phyloP scores from a whole-genome alignment of 306 rosid genomes.

The Delonix regia region DNA sequence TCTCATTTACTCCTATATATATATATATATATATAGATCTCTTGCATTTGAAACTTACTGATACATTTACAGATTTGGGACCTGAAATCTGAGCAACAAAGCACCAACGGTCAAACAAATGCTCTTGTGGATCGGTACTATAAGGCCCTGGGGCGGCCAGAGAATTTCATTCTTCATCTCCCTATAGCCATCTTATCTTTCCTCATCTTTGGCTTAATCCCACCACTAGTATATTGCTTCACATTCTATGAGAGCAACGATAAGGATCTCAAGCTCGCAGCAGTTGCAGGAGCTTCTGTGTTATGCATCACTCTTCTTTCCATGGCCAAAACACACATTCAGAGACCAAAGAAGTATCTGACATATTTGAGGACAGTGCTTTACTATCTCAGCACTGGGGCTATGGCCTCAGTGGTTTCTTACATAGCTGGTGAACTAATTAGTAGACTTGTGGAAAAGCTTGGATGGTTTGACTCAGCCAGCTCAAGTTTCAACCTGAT shows the following conservation, averaged over 20 bases:
- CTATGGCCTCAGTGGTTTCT: conserved; percentile 59
- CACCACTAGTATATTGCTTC: conserved; percentile 77
- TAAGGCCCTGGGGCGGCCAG: conserved; percentile 51
- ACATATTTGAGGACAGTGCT: conserved; percentile 53
- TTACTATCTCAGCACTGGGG: conserved; percentile 51
- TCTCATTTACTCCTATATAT: no score
- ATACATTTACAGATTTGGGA: conserved; percentile 57
- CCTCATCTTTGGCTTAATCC: conserved; percentile 64
- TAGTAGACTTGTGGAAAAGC: conserved; percentile 43
- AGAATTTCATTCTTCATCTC: conserved; percentile 64
- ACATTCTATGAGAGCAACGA: conserved; percentile 60
- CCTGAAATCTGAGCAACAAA: conserved; percentile 49
- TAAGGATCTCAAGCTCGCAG: conserved; percentile 68
- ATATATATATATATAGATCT: not conserved
- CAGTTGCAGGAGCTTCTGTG: conserved; percentile 73
- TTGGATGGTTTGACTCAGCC: conserved; percentile 59
- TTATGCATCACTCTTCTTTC: conserved; percentile 69
- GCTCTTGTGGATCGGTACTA: conserved; percentile 47
- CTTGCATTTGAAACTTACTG: conserved; percentile 9
- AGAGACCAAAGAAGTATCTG: conserved; percentile 42
- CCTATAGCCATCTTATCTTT: conserved; percentile 59
- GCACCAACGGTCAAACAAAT: conserved; percentile 15
- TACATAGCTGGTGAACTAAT: conserved; percentile 63
- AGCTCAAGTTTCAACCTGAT: conserved; percentile 17
- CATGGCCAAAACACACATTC: conserved; percentile 55